Evolutionary conservation across 306 rosid species (phyloP).

Genomic region (Medicago ruthenica): DNA sequence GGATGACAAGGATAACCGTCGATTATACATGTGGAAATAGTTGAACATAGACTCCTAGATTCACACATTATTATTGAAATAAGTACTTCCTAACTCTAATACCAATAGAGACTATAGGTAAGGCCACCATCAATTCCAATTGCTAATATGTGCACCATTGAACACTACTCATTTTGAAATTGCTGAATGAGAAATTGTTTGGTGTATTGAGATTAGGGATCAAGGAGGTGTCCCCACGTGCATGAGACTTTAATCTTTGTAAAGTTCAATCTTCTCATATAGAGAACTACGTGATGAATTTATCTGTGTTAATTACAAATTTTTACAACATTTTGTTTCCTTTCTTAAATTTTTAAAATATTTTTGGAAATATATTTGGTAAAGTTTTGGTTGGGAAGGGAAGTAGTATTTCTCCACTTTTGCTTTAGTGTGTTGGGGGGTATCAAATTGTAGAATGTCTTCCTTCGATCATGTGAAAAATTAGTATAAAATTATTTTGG

Average conservation of each 20-base stretch:
- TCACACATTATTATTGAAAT: conserved; percentile 39
- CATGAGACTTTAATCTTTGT: conserved; percentile 45
- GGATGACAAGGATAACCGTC: conserved; percentile 42
- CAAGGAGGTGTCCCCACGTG: conserved; percentile 53
- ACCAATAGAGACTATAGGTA: conserved; percentile 24
- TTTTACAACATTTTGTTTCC: background rate
- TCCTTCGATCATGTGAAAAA: conserved; percentile 13
- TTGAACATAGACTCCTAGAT: conserved; percentile 49
- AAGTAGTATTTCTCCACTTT: background rate
- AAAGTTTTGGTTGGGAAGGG: background rate
- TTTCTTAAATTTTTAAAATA: background rate
- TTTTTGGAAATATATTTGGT: background rate
- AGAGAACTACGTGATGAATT: conserved; percentile 1
- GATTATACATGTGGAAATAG: conserved; percentile 51
- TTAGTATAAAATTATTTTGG: conserved; percentile 28
- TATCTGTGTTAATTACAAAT: background rate
- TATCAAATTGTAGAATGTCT: conserved; percentile 5
- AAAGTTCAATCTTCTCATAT: conserved; percentile 32
- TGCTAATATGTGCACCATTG: conserved; percentile 2
- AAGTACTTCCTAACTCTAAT: conserved; percentile 21
- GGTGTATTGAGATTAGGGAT: conserved; percentile 40
- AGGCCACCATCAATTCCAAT: background rate
- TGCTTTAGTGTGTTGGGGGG: background rate
- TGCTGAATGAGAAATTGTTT: conserved; percentile 1
- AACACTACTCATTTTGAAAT: conserved; percentile 39